A percentile compares a stretch with the other conserved stretches of the same genome.
Evolutionary conservation across 2,329 filamentous ascomycete genomes (phyloP).

Genomic region (Periconia digitata): DNA sequence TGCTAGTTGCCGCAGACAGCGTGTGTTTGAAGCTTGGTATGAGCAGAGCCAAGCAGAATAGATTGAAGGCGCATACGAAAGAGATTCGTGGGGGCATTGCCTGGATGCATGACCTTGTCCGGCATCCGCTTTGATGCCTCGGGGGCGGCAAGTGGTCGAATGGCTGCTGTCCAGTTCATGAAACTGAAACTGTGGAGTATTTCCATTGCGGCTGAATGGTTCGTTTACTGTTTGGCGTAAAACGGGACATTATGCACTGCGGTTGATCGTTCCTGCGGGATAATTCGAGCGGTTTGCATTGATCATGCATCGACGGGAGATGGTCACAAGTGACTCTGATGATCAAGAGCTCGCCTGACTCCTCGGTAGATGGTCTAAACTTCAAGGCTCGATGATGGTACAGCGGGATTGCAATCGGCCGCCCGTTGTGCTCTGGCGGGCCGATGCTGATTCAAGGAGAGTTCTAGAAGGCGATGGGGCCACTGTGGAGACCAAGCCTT

Average conservation of each 20-base stretch:
- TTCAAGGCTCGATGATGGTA: too few relatives aligned
- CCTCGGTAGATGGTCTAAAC: too few relatives aligned
- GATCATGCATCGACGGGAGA: neutral
- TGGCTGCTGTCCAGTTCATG: constrained; percentile 7
- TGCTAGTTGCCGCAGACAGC: constrained; percentile 24
- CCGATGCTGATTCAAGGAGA: neutral
- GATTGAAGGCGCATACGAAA: neutral
- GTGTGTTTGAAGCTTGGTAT: neutral
- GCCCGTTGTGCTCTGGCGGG: too few relatives aligned
- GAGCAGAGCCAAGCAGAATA: constrained; percentile 1
- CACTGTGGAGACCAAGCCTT: neutral
- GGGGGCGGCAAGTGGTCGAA: constrained; percentile 14
- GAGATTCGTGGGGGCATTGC: constrained; percentile 10
- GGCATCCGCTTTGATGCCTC: constrained; percentile 6
- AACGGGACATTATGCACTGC: constrained; percentile 28
- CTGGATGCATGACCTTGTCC: constrained; percentile 21
- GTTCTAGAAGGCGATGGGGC: neutral
- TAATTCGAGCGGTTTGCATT: neutral
- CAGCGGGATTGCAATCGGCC: too few relatives aligned
- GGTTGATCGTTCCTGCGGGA: neutral
- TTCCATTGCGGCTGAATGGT: constrained; percentile 10
- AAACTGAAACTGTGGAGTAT: constrained; percentile 7
- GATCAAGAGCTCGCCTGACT: too few relatives aligned
- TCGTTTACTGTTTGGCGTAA: constrained; percentile 18
- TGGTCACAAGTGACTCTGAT: too few relatives aligned